A percentile compares a stretch with the other conserved stretches of the same genome.
These are phyloP conservation scores for Drosera capensis DNA, from an alignment of 148 eudicot species.

Conservation along the genomic window DNA sequence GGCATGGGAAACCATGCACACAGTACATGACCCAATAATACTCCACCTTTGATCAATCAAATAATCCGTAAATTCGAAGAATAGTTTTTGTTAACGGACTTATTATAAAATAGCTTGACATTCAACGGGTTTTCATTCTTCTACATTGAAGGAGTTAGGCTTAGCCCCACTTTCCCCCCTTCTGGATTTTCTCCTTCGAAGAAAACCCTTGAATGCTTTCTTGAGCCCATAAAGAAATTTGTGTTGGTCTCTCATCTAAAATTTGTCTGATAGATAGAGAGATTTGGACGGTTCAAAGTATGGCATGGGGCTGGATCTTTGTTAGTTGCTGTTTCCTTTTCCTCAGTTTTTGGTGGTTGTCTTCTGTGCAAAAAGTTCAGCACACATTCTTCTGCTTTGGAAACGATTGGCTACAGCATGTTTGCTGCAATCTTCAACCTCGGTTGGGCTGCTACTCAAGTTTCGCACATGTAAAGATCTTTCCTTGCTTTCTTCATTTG, in stretches of 20 bases:
- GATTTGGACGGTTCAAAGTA: conserved; percentile 81
- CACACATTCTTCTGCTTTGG: conserved; percentile 36
- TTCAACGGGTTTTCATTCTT: no score
- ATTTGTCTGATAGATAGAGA: conserved; percentile 86
- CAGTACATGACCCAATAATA: no score
- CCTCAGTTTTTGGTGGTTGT: conserved; percentile 91
- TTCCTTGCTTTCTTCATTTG: conserved; percentile 2
- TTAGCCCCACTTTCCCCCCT: no score
- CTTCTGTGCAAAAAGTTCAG: conserved; percentile 70
- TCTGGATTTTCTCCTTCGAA: no score
- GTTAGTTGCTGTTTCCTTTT: conserved; percentile 81
- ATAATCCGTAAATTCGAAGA: no score
- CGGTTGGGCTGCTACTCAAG: conserved; percentile 98
- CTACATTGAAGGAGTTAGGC: no score
- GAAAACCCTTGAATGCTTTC: no score
- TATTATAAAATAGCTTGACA: no score
- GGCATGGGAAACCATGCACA: no score
- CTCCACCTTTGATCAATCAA: no score
- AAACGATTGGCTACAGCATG: conserved; percentile 72
- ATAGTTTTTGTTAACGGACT: no score
- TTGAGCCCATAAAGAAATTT: conserved; percentile 5
- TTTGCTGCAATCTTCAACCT: conserved; percentile 81
- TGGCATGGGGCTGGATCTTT: conserved; percentile 93
- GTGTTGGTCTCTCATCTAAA: no score
- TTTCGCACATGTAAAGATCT: conserved; percentile 75